A percentile compares a stretch with the other conserved stretches of the same genome.
phyloP scores from a whole-genome alignment of 2,329 filamentous ascomycete species.

The Epichloe gansuensis region DNA sequence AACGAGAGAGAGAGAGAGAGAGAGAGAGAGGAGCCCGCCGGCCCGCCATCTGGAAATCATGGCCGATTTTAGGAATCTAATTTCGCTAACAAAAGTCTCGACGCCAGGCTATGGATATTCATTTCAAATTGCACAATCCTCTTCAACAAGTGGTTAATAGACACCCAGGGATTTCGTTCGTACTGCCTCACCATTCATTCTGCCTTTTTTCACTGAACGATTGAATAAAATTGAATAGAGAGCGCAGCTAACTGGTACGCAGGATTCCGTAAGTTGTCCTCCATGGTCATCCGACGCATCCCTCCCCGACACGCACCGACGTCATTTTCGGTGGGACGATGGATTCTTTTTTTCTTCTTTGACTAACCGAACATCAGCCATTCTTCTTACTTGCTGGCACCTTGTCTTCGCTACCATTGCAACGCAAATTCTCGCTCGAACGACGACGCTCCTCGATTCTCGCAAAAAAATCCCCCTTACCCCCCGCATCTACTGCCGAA shows the following conservation, averaged over 20 bases:
- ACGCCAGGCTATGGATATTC: slow-evolving; percentile 58
- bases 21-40: no score
- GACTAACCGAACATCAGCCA: slow-evolving; percentile 23
- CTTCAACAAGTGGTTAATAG: slow-evolving; percentile 85
- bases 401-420: slow-evolving; percentile 52
- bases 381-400: slow-evolving; percentile 56
- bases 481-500: slow-evolving; percentile 45
- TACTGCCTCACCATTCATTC: neutral
- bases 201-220: neutral
- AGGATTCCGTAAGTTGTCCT: slow-evolving; percentile 1
- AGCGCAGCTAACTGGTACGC: neutral
- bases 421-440: slow-evolving; percentile 52
- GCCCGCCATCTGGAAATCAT: neutral
- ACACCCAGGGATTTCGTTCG: slow-evolving; percentile 23
- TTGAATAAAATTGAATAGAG: neutral
- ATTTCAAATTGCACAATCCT: slow-evolving; percentile 76
- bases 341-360: neutral
- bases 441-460: slow-evolving; percentile 49
- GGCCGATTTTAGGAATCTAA: neutral
- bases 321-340: neutral
- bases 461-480: slow-evolving; percentile 49
- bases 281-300: neutral
- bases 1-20: no score
- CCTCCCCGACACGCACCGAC: neutral
- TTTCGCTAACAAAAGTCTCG: neutral